These are phyloP conservation scores for Rusavskia elegans DNA, from an alignment of 495 filamentous ascomycete species.

Conservation along the genomic window DNA sequence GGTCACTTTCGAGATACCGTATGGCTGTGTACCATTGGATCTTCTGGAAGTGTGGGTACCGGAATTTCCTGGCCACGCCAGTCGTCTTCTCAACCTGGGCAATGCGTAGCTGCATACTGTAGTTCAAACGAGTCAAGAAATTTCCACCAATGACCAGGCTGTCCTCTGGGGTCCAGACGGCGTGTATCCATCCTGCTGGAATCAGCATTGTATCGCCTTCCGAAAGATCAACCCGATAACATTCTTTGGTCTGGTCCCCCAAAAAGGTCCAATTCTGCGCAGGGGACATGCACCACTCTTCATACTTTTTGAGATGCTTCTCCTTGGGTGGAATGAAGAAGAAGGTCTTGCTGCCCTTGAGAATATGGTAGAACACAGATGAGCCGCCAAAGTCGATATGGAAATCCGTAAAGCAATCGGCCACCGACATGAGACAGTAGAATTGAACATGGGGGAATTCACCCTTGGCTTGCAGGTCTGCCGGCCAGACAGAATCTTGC, in stretches of 20 bases:
- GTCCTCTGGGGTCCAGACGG: conserved; percentile 64
- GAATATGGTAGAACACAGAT: conserved; percentile 63
- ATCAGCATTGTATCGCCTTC: conserved; percentile 69
- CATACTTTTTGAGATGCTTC: conserved; percentile 60
- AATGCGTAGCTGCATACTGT: conserved; percentile 55
- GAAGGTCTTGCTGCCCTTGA: conserved; percentile 64
- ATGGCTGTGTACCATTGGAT: conserved; percentile 59
- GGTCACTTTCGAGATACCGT: conserved; percentile 50
- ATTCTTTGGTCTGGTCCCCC: conserved; percentile 53
- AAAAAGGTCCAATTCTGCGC: conserved; percentile 58
- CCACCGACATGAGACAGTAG: conserved; percentile 66
- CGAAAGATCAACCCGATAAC: conserved; percentile 54
- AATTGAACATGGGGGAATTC: conserved; percentile 51
- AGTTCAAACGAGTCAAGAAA: conserved; percentile 55
- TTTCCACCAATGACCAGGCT: conserved; percentile 67
- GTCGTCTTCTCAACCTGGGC: conserved; percentile 59
- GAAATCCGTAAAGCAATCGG: conserved; percentile 67
- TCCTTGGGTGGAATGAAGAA: conserved; percentile 65
- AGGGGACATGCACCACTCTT: conserved; percentile 61
- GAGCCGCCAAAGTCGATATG: conserved; percentile 72
- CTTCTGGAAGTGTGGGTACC: conserved; percentile 61
- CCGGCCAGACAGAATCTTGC: conserved; percentile 57
- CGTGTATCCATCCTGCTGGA: conserved; percentile 68
- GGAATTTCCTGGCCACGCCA: conserved; percentile 51
- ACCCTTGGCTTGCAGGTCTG: conserved; percentile 38